Base-by-base conservation (phyloP, 192 early-diverging fungal genomes). In the Gamsiella multidivaricata region DNA sequence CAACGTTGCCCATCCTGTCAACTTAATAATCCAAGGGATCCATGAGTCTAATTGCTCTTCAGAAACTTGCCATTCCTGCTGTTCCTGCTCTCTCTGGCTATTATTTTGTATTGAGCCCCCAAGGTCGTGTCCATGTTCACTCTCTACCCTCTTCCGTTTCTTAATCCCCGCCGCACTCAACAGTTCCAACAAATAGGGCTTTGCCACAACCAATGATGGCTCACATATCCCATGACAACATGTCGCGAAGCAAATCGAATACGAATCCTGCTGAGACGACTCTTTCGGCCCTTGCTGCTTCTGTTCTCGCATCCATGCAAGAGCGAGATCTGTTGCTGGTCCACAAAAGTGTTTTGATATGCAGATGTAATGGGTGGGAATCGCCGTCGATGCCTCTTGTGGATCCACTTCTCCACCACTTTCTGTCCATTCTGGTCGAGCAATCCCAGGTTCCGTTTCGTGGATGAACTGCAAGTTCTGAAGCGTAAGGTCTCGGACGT, bases 321-420 rank as follows among this genome's bases (percentile, higher is more conserved):
- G 54, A 0, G 74, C 74, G 11, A 78, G 29, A 37, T 78, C 74
- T 1, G 74, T 78, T 7, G 74, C 74, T 4, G 63, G 49, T 15
- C 74, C 74, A 59, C 74, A 78, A 17, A 78, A 78, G 37, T 78
- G 74, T 33, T 78, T 78, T 1, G 74, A 78, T n/a, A 69, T 69
- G 31, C 74, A 78, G 20, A 78, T 45, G 31, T 78, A 78, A 34
- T 69, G 74, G 0, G 74, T 78, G 5, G 65, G 65, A 2, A 34
- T 20, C 17, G 18, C 7, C 8, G 43, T 69, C 14, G 65, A 59
- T 1, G 20, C 32, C 8, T 61, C 54, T 12, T 62, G 53, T 28
- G 74, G 65, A 11, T 55, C 53, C 3, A 55, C 20, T 26, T 47
- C 32, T 10, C 63, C 58, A 3, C 72, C 72, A 29, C 64, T 65